phyloP scores from a whole-genome alignment of 1,284 basidiomycete genomes.

The Heimioporus punctisporus region DNA sequence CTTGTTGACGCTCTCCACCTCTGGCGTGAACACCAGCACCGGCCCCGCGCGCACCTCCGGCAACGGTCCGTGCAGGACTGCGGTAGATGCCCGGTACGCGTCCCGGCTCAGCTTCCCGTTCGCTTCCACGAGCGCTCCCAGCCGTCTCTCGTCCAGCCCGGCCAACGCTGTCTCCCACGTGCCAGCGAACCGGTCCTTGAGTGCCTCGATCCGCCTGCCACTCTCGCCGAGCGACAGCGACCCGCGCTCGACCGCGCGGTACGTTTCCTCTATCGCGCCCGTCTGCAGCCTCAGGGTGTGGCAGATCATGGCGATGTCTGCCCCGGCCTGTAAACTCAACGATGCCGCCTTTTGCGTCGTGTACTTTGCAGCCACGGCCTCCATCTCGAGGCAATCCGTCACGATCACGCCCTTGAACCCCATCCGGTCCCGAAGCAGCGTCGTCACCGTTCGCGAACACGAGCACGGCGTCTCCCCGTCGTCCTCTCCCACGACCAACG shows the following conservation, averaged over 20 bases:
- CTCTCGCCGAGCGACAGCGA: constrained; percentile 42
- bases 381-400: constrained; percentile 75
- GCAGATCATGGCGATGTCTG: constrained; percentile 73
- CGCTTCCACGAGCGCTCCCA: constrained; percentile 38
- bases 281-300: constrained; percentile 57
- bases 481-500: constrained; percentile 47
- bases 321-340: constrained; percentile 56
- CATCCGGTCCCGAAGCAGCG: constrained; percentile 49
- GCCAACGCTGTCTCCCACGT: constrained; percentile 44
- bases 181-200: constrained; percentile 55
- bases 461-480: constrained; percentile 55
- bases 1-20: constrained; percentile 55
- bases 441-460: constrained; percentile 53
- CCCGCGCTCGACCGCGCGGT: constrained; percentile 47
- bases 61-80: constrained; percentile 47
- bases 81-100: constrained; percentile 50
- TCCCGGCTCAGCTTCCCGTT: constrained; percentile 44
- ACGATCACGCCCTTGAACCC: constrained; percentile 58
- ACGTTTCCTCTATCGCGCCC: constrained; percentile 53
- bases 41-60: constrained; percentile 36
- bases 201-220: constrained; percentile 42
- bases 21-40: constrained; percentile 56
- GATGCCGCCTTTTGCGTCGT: constrained; percentile 58
- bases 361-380: constrained; percentile 57
- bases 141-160: constrained; percentile 29